A percentile compares a stretch with the other conserved stretches of the same genome.
These are phyloP conservation scores for Elongisporangium anandrum DNA, from an alignment of 352 stramenopile genomes.

Conservation along the genomic window DNA sequence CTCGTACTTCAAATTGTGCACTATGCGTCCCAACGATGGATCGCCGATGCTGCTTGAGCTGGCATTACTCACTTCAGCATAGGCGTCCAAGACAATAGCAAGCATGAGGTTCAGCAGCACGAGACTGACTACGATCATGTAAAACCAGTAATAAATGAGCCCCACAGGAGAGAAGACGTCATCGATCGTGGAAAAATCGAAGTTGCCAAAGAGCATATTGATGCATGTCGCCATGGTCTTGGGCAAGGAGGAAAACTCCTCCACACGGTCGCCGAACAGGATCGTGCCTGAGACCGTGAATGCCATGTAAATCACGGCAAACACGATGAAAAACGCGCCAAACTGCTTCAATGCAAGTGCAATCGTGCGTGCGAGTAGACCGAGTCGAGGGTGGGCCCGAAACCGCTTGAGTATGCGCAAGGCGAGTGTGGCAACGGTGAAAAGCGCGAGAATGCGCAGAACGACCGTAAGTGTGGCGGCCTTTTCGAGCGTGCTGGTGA, in stretches of 20 bases:
- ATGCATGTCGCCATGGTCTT: conserved; percentile 47
- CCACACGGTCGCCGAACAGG: conserved; percentile 53
- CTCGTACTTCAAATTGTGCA: conserved; percentile 16
- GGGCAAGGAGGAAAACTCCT: conserved; percentile 37
- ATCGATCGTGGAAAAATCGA: conserved; percentile 46
- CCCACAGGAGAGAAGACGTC: conserved; percentile 32
- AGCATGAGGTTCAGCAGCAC: conserved; percentile 74
- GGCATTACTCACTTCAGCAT: conserved; percentile 38
- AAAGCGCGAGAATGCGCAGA: conserved; percentile 21
- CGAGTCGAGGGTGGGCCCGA: conserved; percentile 36
- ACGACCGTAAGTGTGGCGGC: conserved; percentile 20
- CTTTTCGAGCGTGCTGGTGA: conserved; percentile 18
- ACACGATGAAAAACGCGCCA: conserved; percentile 48
- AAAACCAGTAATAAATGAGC: conserved; percentile 63
- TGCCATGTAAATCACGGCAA: conserved; percentile 50
- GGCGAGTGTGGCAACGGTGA: conserved; percentile 21
- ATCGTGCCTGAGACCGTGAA: conserved; percentile 43
- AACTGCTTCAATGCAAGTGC: conserved; percentile 41
- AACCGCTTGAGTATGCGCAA: conserved; percentile 33
- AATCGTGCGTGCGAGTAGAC: conserved; percentile 44
- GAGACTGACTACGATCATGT: conserved; percentile 58
- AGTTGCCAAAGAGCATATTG: conserved; percentile 67
- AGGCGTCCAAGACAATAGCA: conserved; percentile 58
- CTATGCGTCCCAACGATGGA: conserved; percentile 17
- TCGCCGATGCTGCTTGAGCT: conserved; percentile 20